Evolutionary conservation across 1,139 yeast species (phyloP).

Genomic region (Pichia sp.): DNA sequence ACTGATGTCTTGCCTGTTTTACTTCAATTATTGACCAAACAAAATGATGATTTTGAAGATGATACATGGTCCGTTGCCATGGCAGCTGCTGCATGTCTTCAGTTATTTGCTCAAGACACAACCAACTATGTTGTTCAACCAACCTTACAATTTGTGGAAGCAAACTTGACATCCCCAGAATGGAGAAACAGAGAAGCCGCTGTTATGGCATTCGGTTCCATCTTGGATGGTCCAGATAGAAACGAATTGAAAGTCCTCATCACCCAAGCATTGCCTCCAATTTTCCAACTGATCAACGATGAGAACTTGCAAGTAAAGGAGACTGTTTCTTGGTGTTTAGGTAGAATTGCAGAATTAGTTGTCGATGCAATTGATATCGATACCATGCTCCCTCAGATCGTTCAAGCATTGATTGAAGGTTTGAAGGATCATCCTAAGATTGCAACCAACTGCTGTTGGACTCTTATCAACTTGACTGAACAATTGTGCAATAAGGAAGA

Average conservation of each 20-base stretch:
- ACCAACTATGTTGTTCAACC: constrained; percentile 82
- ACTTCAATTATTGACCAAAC: constrained; percentile 71
- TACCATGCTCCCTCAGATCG: constrained; percentile 57
- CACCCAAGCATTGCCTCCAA: constrained; percentile 75
- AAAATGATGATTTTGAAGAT: constrained; percentile 86
- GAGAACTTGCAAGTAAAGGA: constrained; percentile 80
- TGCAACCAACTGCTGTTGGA: constrained; percentile 95
- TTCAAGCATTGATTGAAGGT: constrained; percentile 70
- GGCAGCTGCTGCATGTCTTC: constrained; percentile 99
- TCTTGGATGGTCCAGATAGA: constrained; percentile 88
- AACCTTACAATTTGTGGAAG: constrained; percentile 75
- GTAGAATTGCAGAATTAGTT: constrained; percentile 87
- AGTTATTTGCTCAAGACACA: constrained; percentile 85
- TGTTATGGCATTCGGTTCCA: constrained; percentile 98
- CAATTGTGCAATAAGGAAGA: constrained; percentile 70
- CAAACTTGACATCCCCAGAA: constrained; percentile 48
- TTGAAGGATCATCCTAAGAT: constrained; percentile 87
- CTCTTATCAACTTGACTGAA: constrained; percentile 84
- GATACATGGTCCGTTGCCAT: constrained; percentile 97
- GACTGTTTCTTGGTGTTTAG: constrained; percentile 98
- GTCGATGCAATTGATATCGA: constrained; percentile 67
- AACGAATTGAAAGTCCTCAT: constrained; percentile 61
- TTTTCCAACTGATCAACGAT: constrained; percentile 67
- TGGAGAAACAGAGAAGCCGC: constrained; percentile 97
- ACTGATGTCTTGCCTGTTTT: constrained; percentile 84